Evolutionary conservation across 441 rosid species (phyloP), one percentile per base, ranked within the genome.

Genomic region (Cnidoscolus chayamansa): DNA sequence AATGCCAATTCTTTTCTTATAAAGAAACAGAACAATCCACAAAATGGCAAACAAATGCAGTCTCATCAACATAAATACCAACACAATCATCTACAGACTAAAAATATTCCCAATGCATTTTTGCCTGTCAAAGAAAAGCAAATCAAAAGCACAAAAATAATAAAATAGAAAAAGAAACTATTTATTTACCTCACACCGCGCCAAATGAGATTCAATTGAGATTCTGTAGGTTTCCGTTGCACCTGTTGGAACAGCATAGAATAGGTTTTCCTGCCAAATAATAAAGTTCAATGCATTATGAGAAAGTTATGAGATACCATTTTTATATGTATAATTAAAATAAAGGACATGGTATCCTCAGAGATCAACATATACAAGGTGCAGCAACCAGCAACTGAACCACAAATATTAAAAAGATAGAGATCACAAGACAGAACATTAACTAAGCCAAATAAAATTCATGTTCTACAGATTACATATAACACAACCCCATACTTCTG

Each of bases 221-320:
- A 77, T 83, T 77, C 90, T 82, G 84, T 96, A 96, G 55, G 82
- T 72, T 76, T 82, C 94, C 89, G 85, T 88, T 77, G 99, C 97
- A 73, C 97, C 90, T 2, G 87, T 79, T 50, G 99, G 94, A 80
- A 96, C 85, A 12, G 93, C 92, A 81, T 94, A 92, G 83, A 94
- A 96, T 69, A 96, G 89, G 86, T 90, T 92, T 82, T 92, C 96
- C 99, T 96, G 98, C 76, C 84, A 77, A 75, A 70, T 50, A 80
- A 55, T 25, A 75, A 71, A 77, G 31, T 8, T 37, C 43, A 78
- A 37, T 45, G 57, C 48, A 64, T 9, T n/a, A 59, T 11, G 19
- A 68, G 49, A 25, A 43, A 25, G 40, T 59, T 74, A 56, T 49
- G 15, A 40, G 54, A 2, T 54, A 49, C 9, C 40, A 60, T 49